Base-by-base conservation (phyloP, 2,329 filamentous ascomycete species). In the Microdochium nivale region DNA sequence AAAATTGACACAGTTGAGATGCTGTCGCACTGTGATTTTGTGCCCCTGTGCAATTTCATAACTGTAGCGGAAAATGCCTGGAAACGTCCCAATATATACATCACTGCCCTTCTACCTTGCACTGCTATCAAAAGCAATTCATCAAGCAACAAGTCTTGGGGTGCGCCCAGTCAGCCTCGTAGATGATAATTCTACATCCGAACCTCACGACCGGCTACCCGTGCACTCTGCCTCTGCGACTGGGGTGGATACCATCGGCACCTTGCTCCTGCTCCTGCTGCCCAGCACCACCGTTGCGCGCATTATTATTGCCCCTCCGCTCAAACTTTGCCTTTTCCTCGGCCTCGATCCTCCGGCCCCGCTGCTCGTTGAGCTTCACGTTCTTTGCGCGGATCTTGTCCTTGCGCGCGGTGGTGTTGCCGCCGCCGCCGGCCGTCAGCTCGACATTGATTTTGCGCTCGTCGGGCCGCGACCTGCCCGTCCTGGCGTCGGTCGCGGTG, bases 361-460 rank as follows among this genome's bases (percentile, higher is more conserved):
- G 72, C 67, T 80, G 76, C 62, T 87, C 89, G 59, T 88, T 81
- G 49, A 96, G 78, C 71, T 91, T 92, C 62, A 80, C 75, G 72
- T 97, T 96, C 80, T 96, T 96, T 53, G 79, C 79, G 62, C 81
- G 77, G 67, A 97, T 89, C 73, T 91, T 94, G 53, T 84, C 79
- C 64, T 80, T 82, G 56, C 92, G 78, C 52, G 77, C 71, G 57
- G 83, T 77, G 47, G 82, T 88, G 67, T 90, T 95, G 55, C 85
- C 86, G 54, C 92, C 92, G 40, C 91, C 91, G 49, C 91, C 91
- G 53, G 88, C 91, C 79, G 90, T 96, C 58, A 97, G 71, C 71
- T 96, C 92, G 25, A 96, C 88, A 65, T 96, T 96, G 62, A 97
- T 95, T 70, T 85, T 87, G 60, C 92, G 77, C 49, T 83, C 72